Evolutionary conservation across 2,329 filamentous ascomycete species (phyloP), one percentile per base, ranked within the genome.

Genomic region (Scedosporium aurantiacum): DNA sequence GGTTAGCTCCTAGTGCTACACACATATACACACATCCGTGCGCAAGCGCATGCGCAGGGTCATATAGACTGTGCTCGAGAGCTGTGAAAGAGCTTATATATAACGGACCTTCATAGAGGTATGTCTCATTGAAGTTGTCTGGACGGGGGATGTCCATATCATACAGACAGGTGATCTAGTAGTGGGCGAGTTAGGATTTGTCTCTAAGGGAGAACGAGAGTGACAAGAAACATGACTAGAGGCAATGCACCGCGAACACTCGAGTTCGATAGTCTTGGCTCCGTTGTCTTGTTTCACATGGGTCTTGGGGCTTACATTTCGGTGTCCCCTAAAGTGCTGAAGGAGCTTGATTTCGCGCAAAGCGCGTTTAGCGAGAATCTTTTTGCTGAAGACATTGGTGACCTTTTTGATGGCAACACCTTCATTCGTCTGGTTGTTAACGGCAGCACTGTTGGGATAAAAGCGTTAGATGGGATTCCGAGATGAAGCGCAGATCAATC

Each of bases 361-460:
- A 58, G 94, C 94, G 71, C 94, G 90, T 86, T 99, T 99, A 70
- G 94, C 94, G 67, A 99, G 83, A 68, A 99, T 99, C 85, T 97
- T 97, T 80, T 99, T 99, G 83, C 91, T 97, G 78, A 99, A 99
- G 70, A 99, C 93, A 89, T 99, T 99, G 79, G 94, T 99, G 74
- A 99, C 91, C 78, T 99, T 99, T 79, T 99, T 99, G 81, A 99
- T 94, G 70, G 94, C 94, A 65, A 99, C 92, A 47, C 93, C 92
- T 73, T 99, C 94, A 70, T 86, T 88, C 37, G 89, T 95, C 74
- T 91, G 86, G 72, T 86, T 87, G 81, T 97, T 97, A 67, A 91
- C 90, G 61, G 94, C 94, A 63, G 94, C 93, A 76, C 92, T 96
- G 73, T 41, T 27, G 25, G 5, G 27, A 21, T 25, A 14, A 25